Conservation (phyloP, 169 alveolate species). For the Miamiensis avidus region DNA sequence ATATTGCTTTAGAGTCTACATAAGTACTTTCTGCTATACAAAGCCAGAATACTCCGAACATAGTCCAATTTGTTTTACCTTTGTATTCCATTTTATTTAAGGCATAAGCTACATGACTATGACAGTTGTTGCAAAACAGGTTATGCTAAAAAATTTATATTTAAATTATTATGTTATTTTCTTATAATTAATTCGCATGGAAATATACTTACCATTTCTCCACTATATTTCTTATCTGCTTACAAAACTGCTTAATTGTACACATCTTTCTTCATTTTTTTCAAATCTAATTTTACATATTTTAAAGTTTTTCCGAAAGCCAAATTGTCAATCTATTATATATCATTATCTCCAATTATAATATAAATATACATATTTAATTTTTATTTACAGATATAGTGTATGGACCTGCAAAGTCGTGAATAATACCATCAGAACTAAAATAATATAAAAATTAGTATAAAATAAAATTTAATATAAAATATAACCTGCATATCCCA, state of each 20-base stretch:
- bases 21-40: constrained; percentile 55
- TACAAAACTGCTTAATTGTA: constrained; percentile 51
- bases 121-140: constrained; percentile 78
- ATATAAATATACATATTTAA: too few relatives aligned
- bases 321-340: constrained; percentile 80
- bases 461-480: neutral
- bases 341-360: too few relatives aligned
- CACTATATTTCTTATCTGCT: constrained; percentile 54
- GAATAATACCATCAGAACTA: constrained; percentile 77
- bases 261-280: constrained; percentile 10
- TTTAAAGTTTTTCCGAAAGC: constrained; percentile 84
- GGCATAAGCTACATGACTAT: constrained; percentile 80
- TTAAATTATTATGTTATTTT: neutral
- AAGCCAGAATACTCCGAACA: constrained; percentile 82
- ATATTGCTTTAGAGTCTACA: too few relatives aligned
- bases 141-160: constrained; percentile 41
- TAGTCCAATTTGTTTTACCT: constrained; percentile 70
- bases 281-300: constrained; percentile 51
- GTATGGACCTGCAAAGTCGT: constrained; percentile 87
- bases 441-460: neutral
- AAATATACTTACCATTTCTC: constrained; percentile 23
- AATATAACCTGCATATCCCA: constrained; percentile 66
- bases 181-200: neutral
- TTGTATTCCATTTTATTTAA: constrained; percentile 67
- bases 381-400: too few relatives aligned